Evolutionary conservation across 1,284 basidiomycete species (phyloP).

Genomic region (Xerocomus amazonicus): DNA sequence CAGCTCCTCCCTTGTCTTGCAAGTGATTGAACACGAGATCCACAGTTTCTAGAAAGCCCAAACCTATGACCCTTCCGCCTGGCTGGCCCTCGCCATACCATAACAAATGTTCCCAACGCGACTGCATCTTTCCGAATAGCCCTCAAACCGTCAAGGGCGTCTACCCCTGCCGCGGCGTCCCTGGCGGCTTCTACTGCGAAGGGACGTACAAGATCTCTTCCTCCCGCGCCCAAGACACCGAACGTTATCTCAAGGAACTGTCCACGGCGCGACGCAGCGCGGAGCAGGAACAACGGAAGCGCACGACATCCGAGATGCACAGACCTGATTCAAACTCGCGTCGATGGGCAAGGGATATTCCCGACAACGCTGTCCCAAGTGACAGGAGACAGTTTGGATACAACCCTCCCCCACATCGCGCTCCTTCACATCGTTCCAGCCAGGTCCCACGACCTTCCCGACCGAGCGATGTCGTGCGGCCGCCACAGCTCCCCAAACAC

Average conservation of each 20-base stretch:
- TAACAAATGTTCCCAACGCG: constrained; percentile 36
- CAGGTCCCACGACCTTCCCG: constrained; percentile 6
- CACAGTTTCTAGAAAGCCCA: constrained; percentile 30
- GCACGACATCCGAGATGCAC: constrained; percentile 26
- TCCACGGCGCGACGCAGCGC: constrained; percentile 19
- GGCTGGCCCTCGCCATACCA: constrained; percentile 41
- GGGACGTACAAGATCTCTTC: constrained; percentile 37
- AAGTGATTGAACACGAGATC: not conserved
- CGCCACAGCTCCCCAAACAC: constrained; percentile 16
- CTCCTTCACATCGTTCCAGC: not conserved
- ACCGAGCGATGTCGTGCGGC: constrained; percentile 19
- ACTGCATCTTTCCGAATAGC: constrained; percentile 34
- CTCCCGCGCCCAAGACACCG: constrained; percentile 34
- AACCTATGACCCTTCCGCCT: constrained; percentile 26
- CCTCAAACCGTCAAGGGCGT: constrained; percentile 37
- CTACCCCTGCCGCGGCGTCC: constrained; percentile 34
- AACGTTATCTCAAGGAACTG: constrained; percentile 30
- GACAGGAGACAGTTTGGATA: constrained; percentile 6
- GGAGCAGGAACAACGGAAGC: constrained; percentile 31
- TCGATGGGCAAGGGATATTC: constrained; percentile 16
- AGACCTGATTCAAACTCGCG: constrained; percentile 23
- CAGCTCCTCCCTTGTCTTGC: not conserved
- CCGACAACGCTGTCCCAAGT: constrained; percentile 4
- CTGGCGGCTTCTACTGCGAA: constrained; percentile 34
- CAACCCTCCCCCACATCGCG: constrained; percentile 2